Base-by-base conservation (phyloP, 2,329 filamentous ascomycete genomes). In the Aureobasidium sp. region DNA sequence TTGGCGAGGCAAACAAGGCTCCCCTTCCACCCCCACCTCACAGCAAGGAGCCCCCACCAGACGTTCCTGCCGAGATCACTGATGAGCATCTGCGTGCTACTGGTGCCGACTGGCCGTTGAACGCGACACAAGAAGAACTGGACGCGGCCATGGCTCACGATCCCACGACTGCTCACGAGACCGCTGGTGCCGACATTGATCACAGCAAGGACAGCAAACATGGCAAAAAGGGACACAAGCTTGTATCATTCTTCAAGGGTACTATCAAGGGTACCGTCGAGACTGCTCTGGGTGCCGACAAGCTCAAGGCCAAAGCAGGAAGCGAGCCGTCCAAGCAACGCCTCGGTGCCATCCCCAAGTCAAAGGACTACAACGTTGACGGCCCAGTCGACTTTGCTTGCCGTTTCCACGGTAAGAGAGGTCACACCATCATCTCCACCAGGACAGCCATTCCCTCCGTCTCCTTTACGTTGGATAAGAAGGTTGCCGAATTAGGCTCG, bases 311-410 rank as follows among this genome's bases (percentile, higher is more conserved):
- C 13, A 84, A 83, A 55, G 79, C 77, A 0, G 78, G 81, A 1
- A 85, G 82, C 53, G 74, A 77, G 13, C 81, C 84, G 45, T 89
- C 89, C 1, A 86, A 85, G 68, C 83, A 91, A 61, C 81, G 90
- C 3, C 78, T 92, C 0, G 89, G 89, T 7, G 88, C 88, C 1
- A 78, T 94, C 0, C 82, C 82, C 1, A 78, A 76, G 9, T 68
- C 74, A 32, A 69, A 78, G 3, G 72, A 75, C 11, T 69, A 76
- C 8, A 75, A 79, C 1, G 72, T 76, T 5, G 73, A 77, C 1
- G 90, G 91, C 0, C 91, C 91, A 0, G 79, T 91, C 0, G 86
- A 87, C n/a, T 95, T 94, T 75, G 85, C 86, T 32, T 86, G 82
- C 0, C 80, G 90, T 5, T 89, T 81, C 68, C 79, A 85, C 25